A percentile compares a stretch with the other conserved stretches of the same genome.
Evolutionary conservation across 345 rosid species (phyloP).

Genomic region (Corymbia maculata): DNA sequence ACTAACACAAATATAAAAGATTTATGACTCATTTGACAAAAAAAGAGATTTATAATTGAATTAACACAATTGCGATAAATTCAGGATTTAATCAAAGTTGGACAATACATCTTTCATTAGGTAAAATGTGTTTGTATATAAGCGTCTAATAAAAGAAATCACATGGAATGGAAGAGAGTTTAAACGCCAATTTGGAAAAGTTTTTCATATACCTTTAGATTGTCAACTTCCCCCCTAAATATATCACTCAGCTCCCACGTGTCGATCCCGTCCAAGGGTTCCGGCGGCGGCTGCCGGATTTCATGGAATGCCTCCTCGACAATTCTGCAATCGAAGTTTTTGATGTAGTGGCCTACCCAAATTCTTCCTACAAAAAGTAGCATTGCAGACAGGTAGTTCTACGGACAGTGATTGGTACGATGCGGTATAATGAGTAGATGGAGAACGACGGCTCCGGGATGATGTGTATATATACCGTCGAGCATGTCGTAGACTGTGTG

Average conservation of each 20-base stretch:
- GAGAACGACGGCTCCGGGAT: too few species aligned
- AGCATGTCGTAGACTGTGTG: neutral
- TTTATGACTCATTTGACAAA: too few species aligned
- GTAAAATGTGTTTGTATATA: neutral
- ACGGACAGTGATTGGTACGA: too few species aligned
- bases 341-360: neutral
- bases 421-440: too few species aligned
- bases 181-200: neutral
- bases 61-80: too few species aligned
- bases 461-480: neutral
- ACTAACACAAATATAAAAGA: fast-evolving
- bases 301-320: neutral
- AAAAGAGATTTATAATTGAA: too few species aligned
- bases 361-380: neutral
- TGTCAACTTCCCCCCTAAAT: neutral
- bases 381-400: too few species aligned
- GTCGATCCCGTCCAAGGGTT: neutral
- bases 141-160: neutral
- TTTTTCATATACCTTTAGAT: neutral
- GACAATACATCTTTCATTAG: neutral
- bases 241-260: neutral
- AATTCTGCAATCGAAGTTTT: neutral
- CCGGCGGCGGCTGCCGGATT: neutral
- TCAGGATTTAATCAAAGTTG: too few species aligned
- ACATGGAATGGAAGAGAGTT: neutral